These are phyloP conservation scores for Ceratobasidium sp. DNA, from an alignment of 1,284 basidiomycete genomes.

Conservation along the genomic window DNA sequence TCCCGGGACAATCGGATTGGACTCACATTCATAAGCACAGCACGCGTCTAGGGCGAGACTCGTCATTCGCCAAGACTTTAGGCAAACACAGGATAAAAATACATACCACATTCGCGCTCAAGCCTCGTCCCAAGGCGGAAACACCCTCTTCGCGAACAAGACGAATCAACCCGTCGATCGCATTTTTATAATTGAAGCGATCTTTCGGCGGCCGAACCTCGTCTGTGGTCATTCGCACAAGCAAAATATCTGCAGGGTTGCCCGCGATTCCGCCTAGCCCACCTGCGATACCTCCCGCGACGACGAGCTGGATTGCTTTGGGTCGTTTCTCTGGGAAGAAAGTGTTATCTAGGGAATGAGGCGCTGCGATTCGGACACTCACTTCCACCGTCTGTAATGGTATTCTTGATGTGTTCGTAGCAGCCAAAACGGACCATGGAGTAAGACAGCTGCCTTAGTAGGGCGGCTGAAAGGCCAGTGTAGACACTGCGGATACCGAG, in stretches of 20 bases:
- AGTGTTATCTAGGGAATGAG: not conserved
- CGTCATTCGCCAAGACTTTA: not conserved
- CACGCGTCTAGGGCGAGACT: slow-evolving; percentile 56
- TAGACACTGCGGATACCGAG: slow-evolving; percentile 48
- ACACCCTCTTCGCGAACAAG: slow-evolving; percentile 63
- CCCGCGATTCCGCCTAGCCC: slow-evolving; percentile 83
- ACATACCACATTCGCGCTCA: slow-evolving; percentile 63
- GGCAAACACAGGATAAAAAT: not conserved
- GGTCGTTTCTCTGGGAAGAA: slow-evolving; percentile 60
- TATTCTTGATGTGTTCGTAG: slow-evolving; percentile 49
- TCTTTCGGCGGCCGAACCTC: slow-evolving; percentile 54
- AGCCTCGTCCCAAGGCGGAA: slow-evolving; percentile 60
- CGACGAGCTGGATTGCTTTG: slow-evolving; percentile 68
- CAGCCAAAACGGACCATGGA: slow-evolving; percentile 50
- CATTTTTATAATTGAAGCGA: slow-evolving; percentile 57
- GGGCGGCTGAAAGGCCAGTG: slow-evolving; percentile 49
- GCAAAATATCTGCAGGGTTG: slow-evolving; percentile 77
- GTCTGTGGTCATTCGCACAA: slow-evolving; percentile 60
- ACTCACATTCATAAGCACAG: slow-evolving; percentile 64
- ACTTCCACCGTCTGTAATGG: slow-evolving; percentile 42
- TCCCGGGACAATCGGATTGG: not conserved
- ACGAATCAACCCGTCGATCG: slow-evolving; percentile 60
- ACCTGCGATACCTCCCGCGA: slow-evolving; percentile 79
- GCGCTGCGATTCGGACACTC: slow-evolving; percentile 10
- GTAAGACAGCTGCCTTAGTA: slow-evolving; percentile 49